Evolutionary conservation across 2,329 filamentous ascomycete genomes (phyloP), one percentile per base, ranked within the genome.

Genomic region (Paecilomyces sp.): DNA sequence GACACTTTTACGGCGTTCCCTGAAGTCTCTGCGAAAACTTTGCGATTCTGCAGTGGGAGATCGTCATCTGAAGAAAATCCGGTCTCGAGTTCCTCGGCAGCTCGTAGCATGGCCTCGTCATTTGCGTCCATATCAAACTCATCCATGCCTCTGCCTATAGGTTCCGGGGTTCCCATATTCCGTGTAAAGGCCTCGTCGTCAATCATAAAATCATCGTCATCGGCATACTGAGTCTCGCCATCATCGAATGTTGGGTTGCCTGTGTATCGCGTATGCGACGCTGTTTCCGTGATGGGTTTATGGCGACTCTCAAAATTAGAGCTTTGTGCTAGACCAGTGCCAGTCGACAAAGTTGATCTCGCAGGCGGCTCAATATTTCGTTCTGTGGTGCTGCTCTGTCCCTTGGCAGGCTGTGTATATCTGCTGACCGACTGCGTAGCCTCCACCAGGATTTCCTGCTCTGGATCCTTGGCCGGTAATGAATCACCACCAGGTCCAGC

Each of bases 101-200:
- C 74, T 59, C 80, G 74, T n/a, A 79, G 67, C 67, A 80, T 75
- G 31, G 79, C 77, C 57, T 77, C 74, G 60, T 80, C 77, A 56
- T 76, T 75, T 34, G 71, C 72, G 61, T 75, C 74, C 59, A 74
- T 69, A 36, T 77, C 76, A 63, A 78, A 79, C 18, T 79, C 77
- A 57, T 77, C 71, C 24, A 69, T 57, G 24, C 68, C 66, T 22
- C 65, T 62, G 0, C 59, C 58, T 31, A 58, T 63, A 34, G 60
- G 61, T 2, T 61, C 57, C 2, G 75, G 74, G 24, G 74, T 75
- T 25, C 72, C 76, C 76, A 79, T 79, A 34, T 72, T 78, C 55
- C 74, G 69, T 18, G 75, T 72, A 59, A 75, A 73, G 53, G 62
- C 41, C 34, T 67, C 65, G n/a, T 69, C 64, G 54, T 57, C 63